Evolutionary conservation across 768 basidiomycete genomes (phyloP).

Genomic region (Strobilomyces confusus): DNA sequence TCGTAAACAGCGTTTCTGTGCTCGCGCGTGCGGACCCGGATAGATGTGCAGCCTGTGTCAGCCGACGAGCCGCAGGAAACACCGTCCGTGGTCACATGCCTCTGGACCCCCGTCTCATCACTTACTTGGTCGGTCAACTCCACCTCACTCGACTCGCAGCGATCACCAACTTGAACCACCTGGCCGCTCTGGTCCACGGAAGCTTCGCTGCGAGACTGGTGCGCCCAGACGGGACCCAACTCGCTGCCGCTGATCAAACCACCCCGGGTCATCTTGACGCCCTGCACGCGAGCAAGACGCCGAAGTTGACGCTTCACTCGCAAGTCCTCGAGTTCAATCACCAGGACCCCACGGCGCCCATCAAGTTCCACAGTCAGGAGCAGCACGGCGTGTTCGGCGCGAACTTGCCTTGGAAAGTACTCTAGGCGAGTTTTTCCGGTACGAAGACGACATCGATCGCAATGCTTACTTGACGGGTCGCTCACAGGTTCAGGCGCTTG

Average conservation of each 20-base stretch:
- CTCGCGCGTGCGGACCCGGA: constrained; percentile 6
- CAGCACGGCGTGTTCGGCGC: constrained; percentile 1
- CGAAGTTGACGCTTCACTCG: constrained; percentile 14
- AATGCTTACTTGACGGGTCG: background rate
- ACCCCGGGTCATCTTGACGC: background rate
- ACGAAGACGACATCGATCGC: no score
- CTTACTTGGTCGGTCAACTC: constrained; percentile 7
- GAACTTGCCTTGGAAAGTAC: background rate
- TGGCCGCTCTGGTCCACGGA: background rate
- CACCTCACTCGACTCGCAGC: background rate
- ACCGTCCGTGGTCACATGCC: constrained; percentile 15
- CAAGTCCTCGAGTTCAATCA: background rate
- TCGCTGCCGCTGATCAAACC: constrained; percentile 6
- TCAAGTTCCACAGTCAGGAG: background rate
- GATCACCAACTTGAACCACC: constrained; percentile 1
- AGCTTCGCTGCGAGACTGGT: constrained; percentile 13
- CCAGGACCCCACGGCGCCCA: background rate
- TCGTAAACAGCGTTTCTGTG: constrained; percentile 17
- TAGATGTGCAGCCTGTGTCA: constrained; percentile 9
- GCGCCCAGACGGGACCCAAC: constrained; percentile 4
- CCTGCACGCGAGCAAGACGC: constrained; percentile 4
- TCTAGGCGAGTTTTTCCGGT: background rate
- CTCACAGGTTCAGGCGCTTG: background rate
- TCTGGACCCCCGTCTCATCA: constrained; percentile 12
- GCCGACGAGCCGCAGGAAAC: constrained; percentile 8